A percentile compares a stretch with the other conserved stretches of the same genome.
phyloP scores from a whole-genome alignment of 169 alveolate species.

The Amoebophrya sp. region DNA sequence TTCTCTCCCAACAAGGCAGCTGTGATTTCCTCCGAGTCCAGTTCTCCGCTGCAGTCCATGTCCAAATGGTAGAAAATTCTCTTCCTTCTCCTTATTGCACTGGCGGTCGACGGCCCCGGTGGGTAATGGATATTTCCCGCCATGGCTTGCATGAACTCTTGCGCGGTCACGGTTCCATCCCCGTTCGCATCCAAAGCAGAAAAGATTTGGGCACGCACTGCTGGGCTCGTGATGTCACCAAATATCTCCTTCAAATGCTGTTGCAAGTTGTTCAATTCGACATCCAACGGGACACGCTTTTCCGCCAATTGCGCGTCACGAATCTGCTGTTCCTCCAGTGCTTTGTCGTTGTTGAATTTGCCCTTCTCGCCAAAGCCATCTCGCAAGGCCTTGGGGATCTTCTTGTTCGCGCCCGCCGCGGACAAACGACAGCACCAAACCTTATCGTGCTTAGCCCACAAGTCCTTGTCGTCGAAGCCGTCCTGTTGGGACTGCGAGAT shows the following conservation, averaged over 20 bases:
- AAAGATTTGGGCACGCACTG: neutral
- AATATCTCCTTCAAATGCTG: neutral
- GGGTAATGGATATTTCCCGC: neutral
- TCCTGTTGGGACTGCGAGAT: neutral
- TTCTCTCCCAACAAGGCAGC: neutral
- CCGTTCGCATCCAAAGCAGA: constrained; percentile 1
- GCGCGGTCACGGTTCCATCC: neutral
- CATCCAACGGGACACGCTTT: neutral
- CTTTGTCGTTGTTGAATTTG: neutral
- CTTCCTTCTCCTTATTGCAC: neutral
- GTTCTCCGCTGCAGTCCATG: constrained; percentile 16
- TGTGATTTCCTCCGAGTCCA: neutral
- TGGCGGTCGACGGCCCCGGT: neutral
- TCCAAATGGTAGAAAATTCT: neutral
- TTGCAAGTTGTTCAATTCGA: neutral
- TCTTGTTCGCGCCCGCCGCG: neutral
- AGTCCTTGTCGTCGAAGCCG: neutral
- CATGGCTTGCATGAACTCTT: neutral
- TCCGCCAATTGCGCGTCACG: neutral
- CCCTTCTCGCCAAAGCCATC: neutral
- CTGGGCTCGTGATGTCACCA: neutral
- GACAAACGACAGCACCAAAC: neutral
- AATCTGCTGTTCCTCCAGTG: neutral
- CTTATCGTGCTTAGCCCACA: neutral
- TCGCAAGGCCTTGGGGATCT: neutral